Conservation (phyloP, 139 green algal genomes). For the Eudorina sp. region DNA sequence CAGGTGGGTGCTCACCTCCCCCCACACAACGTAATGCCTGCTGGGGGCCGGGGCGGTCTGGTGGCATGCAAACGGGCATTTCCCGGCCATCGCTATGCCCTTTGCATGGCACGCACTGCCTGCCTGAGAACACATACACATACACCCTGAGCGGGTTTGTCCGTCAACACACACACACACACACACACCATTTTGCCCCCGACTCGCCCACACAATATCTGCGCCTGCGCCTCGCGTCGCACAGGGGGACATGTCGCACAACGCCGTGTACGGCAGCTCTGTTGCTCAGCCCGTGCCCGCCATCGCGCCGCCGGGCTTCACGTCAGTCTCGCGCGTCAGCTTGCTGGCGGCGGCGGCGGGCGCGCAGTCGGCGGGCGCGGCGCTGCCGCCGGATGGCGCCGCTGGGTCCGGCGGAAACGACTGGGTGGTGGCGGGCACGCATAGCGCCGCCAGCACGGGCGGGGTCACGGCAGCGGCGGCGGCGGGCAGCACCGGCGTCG, state of each 20-base stretch:
- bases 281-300: background rate
- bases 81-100: too few species aligned
- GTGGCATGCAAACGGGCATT: too few species aligned
- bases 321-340: background rate
- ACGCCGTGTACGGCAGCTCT: background rate
- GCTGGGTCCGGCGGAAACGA: background rate
- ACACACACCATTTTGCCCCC: background rate
- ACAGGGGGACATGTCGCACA: background rate
- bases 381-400: background rate
- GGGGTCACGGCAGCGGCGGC: conserved; percentile 2
- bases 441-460: background rate
- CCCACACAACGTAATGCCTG: background rate
- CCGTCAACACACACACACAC: too few species aligned
- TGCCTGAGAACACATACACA: too few species aligned
- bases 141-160: too few species aligned
- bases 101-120: too few species aligned
- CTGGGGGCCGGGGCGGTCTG: too few species aligned
- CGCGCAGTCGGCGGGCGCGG: background rate
- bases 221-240: too few species aligned
- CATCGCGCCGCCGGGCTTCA: background rate
- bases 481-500: background rate
- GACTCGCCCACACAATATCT: background rate
- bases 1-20: background rate
- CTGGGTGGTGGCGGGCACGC: background rate
- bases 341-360: background rate